Evolutionary conservation across 805 yeast species (phyloP).

Genomic region (Debaryomyces castellii): DNA sequence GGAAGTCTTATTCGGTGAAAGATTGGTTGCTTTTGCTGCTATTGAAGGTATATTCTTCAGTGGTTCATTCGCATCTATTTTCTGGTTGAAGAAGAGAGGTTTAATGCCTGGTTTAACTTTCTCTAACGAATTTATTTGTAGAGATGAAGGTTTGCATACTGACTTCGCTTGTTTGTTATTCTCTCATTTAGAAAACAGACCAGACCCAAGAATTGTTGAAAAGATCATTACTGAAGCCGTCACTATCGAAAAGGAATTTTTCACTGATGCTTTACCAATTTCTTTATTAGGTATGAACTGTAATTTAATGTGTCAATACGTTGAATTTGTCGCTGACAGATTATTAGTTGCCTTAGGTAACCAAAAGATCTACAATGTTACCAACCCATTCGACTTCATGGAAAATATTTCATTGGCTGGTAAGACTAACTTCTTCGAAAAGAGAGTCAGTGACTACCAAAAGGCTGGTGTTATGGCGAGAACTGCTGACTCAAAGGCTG

Average conservation of each 20-base stretch:
- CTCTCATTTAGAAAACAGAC: constrained; percentile 90
- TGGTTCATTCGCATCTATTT: constrained; percentile 97
- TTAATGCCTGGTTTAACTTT: constrained; percentile 98
- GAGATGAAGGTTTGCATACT: constrained; percentile 98
- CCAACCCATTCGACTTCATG: constrained; percentile 98
- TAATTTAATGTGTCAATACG: constrained; percentile 94
- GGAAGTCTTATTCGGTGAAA: constrained; percentile 88
- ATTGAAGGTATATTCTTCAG: constrained; percentile 98
- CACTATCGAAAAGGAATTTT: constrained; percentile 87
- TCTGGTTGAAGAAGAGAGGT: constrained; percentile 99
- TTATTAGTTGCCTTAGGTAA: constrained; percentile 88
- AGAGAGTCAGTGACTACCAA: constrained; percentile 98
- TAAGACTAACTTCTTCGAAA: constrained; percentile 98
- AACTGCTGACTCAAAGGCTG: constrained; percentile 47
- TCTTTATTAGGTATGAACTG: constrained; percentile 93
- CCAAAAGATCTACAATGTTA: constrained; percentile 79
- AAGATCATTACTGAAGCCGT: constrained; percentile 94
- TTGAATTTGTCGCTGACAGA: constrained; percentile 97
- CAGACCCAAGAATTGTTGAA: constrained; percentile 74
- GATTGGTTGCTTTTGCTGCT: constrained; percentile 97
- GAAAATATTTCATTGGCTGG: constrained; percentile 98
- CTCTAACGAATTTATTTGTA: constrained; percentile 94
- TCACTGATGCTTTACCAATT: constrained; percentile 93
- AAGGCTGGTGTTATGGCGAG: constrained; percentile 98
- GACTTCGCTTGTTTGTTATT: constrained; percentile 96